Conservation (phyloP, 148 eudicot species). For the Vaccinium darrowii region DNA sequence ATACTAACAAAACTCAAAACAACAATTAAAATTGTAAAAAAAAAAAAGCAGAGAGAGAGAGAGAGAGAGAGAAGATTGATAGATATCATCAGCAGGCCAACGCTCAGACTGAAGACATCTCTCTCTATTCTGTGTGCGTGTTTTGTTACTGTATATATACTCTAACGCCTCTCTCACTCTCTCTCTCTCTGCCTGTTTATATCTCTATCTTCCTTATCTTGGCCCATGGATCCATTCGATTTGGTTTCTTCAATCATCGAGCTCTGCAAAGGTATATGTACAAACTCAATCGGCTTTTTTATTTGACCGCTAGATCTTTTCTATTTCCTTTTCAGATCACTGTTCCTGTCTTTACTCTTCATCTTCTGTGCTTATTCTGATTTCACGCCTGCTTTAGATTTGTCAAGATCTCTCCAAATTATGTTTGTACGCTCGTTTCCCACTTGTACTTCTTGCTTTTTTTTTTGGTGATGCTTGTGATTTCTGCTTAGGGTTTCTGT, state of each 20-base stretch:
- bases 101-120: background rate
- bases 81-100: background rate
- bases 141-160: background rate
- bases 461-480: background rate
- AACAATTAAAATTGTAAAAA: no score
- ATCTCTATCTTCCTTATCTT: constrained; percentile 7
- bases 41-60: background rate
- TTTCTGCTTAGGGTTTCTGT: constrained; percentile 11
- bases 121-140: background rate
- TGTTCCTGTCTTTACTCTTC: background rate
- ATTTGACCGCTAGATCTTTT: constrained; percentile 18
- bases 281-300: background rate
- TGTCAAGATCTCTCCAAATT: constrained; percentile 28
- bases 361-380: background rate
- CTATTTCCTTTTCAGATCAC: constrained; percentile 11
- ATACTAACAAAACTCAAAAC: background rate
- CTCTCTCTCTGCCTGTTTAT: background rate
- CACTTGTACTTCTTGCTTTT: background rate
- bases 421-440: background rate
- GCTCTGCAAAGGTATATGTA: constrained; percentile 48
- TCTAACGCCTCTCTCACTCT: background rate
- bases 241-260: constrained; percentile 37
- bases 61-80: background rate
- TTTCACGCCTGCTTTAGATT: constrained; percentile 24
- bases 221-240: constrained; percentile 38